Evolutionary conservation across 139 green algal species (phyloP).

Genomic region (Micromonas commoda): DNA sequence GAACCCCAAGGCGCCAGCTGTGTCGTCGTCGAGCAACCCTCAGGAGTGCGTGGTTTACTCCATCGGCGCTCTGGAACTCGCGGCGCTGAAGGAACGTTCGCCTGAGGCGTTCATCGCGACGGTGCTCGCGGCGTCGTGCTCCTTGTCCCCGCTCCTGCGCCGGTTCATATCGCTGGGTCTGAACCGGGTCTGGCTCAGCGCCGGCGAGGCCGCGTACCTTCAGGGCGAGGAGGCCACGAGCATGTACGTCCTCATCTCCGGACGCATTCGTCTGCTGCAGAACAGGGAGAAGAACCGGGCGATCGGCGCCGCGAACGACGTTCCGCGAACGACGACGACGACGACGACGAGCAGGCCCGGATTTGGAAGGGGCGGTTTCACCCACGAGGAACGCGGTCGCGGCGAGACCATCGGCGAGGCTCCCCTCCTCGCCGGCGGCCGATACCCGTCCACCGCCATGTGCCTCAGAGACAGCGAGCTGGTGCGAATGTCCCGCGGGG

Average conservation of each 20-base stretch:
- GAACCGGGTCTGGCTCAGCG: conserved; percentile 63
- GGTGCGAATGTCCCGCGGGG: conserved; percentile 58
- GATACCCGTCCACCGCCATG: conserved; percentile 60
- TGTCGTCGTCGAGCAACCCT: neutral
- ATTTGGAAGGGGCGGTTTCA: neutral
- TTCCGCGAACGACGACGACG: too few relatives aligned
- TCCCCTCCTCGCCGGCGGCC: conserved; percentile 51
- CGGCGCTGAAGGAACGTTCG: too few relatives aligned
- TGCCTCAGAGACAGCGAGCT: conserved; percentile 64
- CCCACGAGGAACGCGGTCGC: conserved; percentile 45
- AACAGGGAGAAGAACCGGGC: too few relatives aligned
- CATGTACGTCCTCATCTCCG: conserved; percentile 69
- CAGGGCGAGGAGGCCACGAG: conserved; percentile 49
- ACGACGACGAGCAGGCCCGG: neutral
- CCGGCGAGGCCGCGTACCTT: conserved; percentile 58
- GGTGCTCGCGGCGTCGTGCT: conserved; percentile 46
- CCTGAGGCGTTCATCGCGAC: conserved; percentile 48
- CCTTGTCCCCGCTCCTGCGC: conserved; percentile 57
- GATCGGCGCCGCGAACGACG: too few relatives aligned
- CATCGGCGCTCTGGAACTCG: too few relatives aligned
- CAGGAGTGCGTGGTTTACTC: neutral
- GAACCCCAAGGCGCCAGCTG: neutral
- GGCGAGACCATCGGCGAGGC: conserved; percentile 65
- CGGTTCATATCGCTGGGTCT: conserved; percentile 65
- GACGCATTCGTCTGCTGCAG: conserved; percentile 53